Evolutionary conservation across 306 rosid genomes (phyloP), one percentile per base, ranked within the genome.

Genomic region (Quercus agrifolia): DNA sequence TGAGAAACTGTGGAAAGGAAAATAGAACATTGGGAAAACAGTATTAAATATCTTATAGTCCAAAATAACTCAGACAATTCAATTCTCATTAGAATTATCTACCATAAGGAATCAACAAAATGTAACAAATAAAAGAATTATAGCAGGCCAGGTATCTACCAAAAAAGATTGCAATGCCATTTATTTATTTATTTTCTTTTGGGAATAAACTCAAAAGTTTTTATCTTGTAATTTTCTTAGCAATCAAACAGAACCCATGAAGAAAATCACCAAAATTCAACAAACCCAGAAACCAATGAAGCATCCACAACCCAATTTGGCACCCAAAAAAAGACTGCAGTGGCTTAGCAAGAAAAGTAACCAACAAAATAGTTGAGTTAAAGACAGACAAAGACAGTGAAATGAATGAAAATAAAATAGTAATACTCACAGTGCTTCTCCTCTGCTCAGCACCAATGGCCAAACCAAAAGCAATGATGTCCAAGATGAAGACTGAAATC

Each of bases 371-470:
- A 64, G 35, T 5, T 49, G 31, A 64, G 35, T 28, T 49, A 17
- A 17, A 35, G 58, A 70, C 11, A 33, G 30, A 23, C 3, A 70
- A 55, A 41, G 19, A 17, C 4, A 55, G 74, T 18, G 77, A 83
- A 19, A 7, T 9, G 28, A 81, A 41, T 46, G 55, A 3, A 49
- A 46, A 46, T 3, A 46, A 3, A 49, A 7, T 2, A 38, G 46
- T 2, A 58, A 58, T 25, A 77, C 94, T 93, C 75, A 96, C 99
- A 76, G 92, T 89, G 93, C 93, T 91, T 89, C 99, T 93, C 79
- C 99, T 90, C 84, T 86, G 99, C 80, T 96, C 99, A 77, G 99
- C 99, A 56, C 90, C 97, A 66, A 96, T 90, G 19, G 98, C 98
- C 3, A 96, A 85, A n/a, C 93, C 98, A 77, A 96, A 91, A 82